Evolutionary conservation across 495 filamentous ascomycete genomes (phyloP).

Genomic region (Opeltia flavorubescens): DNA sequence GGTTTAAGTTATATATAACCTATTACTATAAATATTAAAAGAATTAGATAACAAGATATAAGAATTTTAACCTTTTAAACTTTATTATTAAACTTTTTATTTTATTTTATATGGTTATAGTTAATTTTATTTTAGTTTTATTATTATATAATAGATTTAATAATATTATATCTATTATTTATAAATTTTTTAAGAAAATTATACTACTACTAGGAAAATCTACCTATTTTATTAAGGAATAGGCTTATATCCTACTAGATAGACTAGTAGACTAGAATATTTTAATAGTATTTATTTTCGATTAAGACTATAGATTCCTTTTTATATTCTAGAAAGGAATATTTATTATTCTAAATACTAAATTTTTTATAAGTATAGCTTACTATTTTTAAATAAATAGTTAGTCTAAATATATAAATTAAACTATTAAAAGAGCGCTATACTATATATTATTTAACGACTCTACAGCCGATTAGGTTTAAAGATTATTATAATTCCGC

Average conservation of each 20-base stretch:
- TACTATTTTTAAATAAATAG: neutral
- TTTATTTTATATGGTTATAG: neutral
- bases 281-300: neutral
- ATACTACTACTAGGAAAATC: neutral
- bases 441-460: neutral
- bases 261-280: neutral
- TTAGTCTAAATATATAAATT: neutral
- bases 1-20: too few relatives aligned
- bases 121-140: neutral
- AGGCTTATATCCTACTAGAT: neutral
- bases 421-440: neutral
- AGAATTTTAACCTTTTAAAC: neutral
- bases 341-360: neutral
- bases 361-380: neutral
- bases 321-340: neutral
- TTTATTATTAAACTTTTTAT: neutral
- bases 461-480: neutral
- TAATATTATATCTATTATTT: neutral
- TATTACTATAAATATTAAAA: neutral
- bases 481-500: neutral
- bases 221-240: neutral
- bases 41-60: neutral
- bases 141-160: neutral
- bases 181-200: neutral
- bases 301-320: neutral